Conservation (phyloP, 2,329 filamentous ascomycete genomes). For the Aspergillus calidoustus region DNA sequence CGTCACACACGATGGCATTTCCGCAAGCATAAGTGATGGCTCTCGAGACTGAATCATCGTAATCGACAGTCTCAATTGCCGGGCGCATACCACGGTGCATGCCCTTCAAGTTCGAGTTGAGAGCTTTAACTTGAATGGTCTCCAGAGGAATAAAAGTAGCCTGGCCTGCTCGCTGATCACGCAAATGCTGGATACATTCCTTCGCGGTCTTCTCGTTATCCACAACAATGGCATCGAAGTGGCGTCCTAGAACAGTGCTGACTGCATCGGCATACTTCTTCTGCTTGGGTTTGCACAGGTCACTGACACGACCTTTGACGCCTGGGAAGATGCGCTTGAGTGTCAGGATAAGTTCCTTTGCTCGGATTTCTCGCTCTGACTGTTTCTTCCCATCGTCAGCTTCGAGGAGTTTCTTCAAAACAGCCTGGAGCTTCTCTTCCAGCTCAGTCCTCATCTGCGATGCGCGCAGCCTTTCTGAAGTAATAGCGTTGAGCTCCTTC, state of each 20-base stretch:
- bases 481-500: slow-evolving; percentile 83
- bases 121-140: slow-evolving; percentile 92
- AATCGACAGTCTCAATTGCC: slow-evolving; percentile 95
- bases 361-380: slow-evolving; percentile 76
- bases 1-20: slow-evolving; percentile 92
- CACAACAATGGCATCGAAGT: slow-evolving; percentile 93
- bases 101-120: slow-evolving; percentile 89
- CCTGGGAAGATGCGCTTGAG: slow-evolving; percentile 91
- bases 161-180: slow-evolving; percentile 82
- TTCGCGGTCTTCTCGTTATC: slow-evolving; percentile 93
- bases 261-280: slow-evolving; percentile 96
- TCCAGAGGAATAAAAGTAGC: slow-evolving; percentile 96
- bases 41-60: slow-evolving; percentile 83
- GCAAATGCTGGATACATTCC: slow-evolving; percentile 92
- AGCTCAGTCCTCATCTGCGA: slow-evolving; percentile 84
- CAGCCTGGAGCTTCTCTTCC: slow-evolving; percentile 86
- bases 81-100: slow-evolving; percentile 81
- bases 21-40: slow-evolving; percentile 95
- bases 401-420: slow-evolving; percentile 78
- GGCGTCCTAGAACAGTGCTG: slow-evolving; percentile 85
- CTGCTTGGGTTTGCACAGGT: slow-evolving; percentile 93
- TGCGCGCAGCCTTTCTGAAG: slow-evolving; percentile 80
- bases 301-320: slow-evolving; percentile 85
- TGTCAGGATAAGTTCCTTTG: slow-evolving; percentile 81
- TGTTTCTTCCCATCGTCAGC: slow-evolving; percentile 85